These are phyloP conservation scores for Kodamaea laetipori DNA, from an alignment of 805 yeast genomes.

Conservation along the genomic window DNA sequence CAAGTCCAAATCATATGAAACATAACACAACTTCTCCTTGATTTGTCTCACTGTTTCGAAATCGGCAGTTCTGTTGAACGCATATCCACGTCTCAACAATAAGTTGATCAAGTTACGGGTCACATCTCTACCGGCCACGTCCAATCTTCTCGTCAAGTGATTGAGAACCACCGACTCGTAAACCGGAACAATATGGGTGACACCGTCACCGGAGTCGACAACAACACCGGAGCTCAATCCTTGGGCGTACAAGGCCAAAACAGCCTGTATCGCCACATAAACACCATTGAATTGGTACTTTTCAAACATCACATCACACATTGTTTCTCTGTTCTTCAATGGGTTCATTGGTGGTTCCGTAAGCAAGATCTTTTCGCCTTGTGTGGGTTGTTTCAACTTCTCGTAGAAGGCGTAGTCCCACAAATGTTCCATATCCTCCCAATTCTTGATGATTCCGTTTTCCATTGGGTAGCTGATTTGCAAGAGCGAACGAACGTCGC, in stretches of 20 bases:
- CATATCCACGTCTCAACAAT: slow-evolving; percentile 92
- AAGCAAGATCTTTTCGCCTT: slow-evolving; percentile 76
- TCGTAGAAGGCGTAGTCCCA: slow-evolving; percentile 98
- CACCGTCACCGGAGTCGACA: slow-evolving; percentile 98
- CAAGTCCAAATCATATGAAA: slow-evolving; percentile 88
- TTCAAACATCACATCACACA: slow-evolving; percentile 94
- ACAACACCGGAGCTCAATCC: slow-evolving; percentile 97
- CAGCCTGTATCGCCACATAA: slow-evolving; percentile 96
- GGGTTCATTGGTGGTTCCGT: slow-evolving; percentile 99
- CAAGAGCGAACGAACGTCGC: slow-evolving; percentile 82
- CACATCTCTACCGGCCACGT: slow-evolving; percentile 98
- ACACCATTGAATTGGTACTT: slow-evolving; percentile 89
- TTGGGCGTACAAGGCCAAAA: slow-evolving; percentile 95
- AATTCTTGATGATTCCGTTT: slow-evolving; percentile 93
- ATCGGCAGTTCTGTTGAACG: slow-evolving; percentile 97
- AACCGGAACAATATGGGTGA: slow-evolving; percentile 97
- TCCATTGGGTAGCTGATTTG: slow-evolving; percentile 99
- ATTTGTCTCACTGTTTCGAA: slow-evolving; percentile 98
- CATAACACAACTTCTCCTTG: slow-evolving; percentile 94
- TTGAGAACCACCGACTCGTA: slow-evolving; percentile 96
- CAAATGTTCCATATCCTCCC: slow-evolving; percentile 98
- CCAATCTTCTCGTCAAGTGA: slow-evolving; percentile 87
- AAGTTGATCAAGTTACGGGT: slow-evolving; percentile 93
- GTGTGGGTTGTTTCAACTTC: slow-evolving; percentile 74
- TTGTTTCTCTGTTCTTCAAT: slow-evolving; percentile 79